phyloP scores from a whole-genome alignment of 495 filamentous ascomycete species.

The Aspergillus homomorphus region DNA sequence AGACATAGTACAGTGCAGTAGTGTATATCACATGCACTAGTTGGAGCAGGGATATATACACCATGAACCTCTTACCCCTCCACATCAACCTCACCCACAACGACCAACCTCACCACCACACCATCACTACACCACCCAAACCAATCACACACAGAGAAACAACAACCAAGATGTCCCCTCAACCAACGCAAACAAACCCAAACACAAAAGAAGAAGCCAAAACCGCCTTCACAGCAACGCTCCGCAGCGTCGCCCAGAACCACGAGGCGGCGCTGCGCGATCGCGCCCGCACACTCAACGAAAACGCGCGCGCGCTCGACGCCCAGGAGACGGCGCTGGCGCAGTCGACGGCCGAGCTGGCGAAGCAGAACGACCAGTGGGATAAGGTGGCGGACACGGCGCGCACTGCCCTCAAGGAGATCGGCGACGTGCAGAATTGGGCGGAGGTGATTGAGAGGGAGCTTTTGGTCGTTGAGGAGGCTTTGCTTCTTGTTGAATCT shows the following conservation, averaged over 20 bases:
- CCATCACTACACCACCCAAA: too few relatives aligned
- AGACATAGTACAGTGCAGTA: too few relatives aligned
- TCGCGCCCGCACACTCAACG: constrained; percentile 72
- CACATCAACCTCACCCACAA: not conserved
- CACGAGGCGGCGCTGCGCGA: constrained; percentile 67
- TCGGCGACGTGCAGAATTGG: constrained; percentile 97
- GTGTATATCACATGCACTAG: too few relatives aligned
- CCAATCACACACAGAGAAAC: too few relatives aligned
- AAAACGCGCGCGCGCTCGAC: constrained; percentile 64
- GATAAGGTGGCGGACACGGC: constrained; percentile 65
- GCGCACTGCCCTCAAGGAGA: constrained; percentile 76
- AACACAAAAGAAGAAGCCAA: constrained; percentile 46
- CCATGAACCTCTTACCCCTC: too few relatives aligned
- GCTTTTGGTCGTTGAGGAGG: constrained; percentile 84
- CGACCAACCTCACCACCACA: too few relatives aligned
- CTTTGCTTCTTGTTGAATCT: constrained; percentile 60
- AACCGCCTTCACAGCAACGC: constrained; percentile 72
- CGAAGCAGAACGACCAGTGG: constrained; percentile 68
- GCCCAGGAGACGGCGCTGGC: constrained; percentile 70
- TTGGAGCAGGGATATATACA: too few relatives aligned
- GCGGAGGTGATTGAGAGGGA: constrained; percentile 94
- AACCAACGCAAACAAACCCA: not conserved
- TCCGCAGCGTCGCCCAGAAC: constrained; percentile 65
- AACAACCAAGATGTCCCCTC: too few relatives aligned
- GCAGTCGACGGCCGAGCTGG: constrained; percentile 61